Evolutionary conservation across 441 rosid genomes (phyloP), one percentile per base, ranked within the genome.

Genomic region (Daphne laureola): DNA sequence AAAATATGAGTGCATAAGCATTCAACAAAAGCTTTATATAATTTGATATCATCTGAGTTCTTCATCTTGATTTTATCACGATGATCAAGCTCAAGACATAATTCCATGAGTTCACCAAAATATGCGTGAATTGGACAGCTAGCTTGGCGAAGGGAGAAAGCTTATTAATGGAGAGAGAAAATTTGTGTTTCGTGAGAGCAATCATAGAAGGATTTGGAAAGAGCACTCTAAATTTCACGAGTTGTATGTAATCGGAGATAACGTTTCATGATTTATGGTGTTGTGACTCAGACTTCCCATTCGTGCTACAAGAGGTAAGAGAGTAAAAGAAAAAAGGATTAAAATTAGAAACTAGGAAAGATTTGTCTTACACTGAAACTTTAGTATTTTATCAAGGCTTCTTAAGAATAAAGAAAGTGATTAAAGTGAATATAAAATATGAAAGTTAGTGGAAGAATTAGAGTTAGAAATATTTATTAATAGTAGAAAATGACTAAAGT

Each of bases 151-250:
- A 21, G 49, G 2, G 48, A 14, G 23, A 67, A 61, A 0, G 38
- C 41, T 47, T 21, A 21, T 21, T 35, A 42, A 18, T 67, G 62
- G 14, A 47, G 23, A 14, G 51, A 36, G 26, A 67, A 67, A 13
- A 53, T 1, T 1, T 9, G 8, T 0, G 51, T 47, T 18, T 67
- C 49, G 16, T 63, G 46, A 0, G 21, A 54, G 16, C 65, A 44
- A 50, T 51, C 54, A 64, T 68, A 64, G n/a, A 58, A 64, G 17
- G 58, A 41, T 11, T 41, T 59, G 3, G 21, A 47, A 0, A 48
- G 4, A 4, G 35, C 51, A 7, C 50, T 31, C 57, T 44, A 58
- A n/a, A 50, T 41, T 5, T 68, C 54, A 1, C 40, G 23, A 12
- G 58, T 26, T 4, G 16, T 53, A 4, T 53, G 23, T 3, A 57